Evolutionary conservation across 2,329 filamentous ascomycete genomes (phyloP).

Genomic region (Pestalotiopsis fici): DNA sequence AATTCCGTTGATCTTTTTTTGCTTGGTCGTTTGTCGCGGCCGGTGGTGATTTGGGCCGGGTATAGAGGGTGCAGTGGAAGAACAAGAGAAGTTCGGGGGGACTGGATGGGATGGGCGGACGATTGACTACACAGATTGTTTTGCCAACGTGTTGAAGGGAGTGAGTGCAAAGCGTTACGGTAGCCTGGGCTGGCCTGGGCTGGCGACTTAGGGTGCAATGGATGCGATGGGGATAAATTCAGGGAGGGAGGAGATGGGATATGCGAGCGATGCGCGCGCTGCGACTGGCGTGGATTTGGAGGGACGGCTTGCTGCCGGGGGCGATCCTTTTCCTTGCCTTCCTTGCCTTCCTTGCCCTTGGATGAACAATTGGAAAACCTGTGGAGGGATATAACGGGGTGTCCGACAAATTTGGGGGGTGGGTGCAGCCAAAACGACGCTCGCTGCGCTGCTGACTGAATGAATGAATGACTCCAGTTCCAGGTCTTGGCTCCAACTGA

Average conservation of each 20-base stretch:
- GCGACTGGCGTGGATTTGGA: constrained; percentile 5
- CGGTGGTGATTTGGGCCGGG: constrained; percentile 7
- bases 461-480: background rate
- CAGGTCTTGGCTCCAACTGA: background rate
- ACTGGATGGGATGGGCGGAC: background rate
- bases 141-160: constrained; percentile 5
- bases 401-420: background rate
- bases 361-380: background rate
- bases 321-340: constrained; percentile 6
- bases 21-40: constrained; percentile 6
- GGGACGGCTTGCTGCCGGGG: background rate
- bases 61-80: constrained; percentile 13
- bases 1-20: background rate
- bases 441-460: background rate
- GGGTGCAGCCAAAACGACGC: background rate
- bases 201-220: background rate
- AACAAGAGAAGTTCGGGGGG: constrained; percentile 6
- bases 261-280: background rate
- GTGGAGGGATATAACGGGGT: background rate
- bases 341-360: background rate
- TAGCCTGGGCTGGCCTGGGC: background rate
- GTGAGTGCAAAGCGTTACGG: constrained; percentile 15
- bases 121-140: constrained; percentile 14
- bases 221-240: background rate
- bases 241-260: background rate